Base-by-base conservation (phyloP, 805 yeast species). In the Kuraishia molischiana region DNA sequence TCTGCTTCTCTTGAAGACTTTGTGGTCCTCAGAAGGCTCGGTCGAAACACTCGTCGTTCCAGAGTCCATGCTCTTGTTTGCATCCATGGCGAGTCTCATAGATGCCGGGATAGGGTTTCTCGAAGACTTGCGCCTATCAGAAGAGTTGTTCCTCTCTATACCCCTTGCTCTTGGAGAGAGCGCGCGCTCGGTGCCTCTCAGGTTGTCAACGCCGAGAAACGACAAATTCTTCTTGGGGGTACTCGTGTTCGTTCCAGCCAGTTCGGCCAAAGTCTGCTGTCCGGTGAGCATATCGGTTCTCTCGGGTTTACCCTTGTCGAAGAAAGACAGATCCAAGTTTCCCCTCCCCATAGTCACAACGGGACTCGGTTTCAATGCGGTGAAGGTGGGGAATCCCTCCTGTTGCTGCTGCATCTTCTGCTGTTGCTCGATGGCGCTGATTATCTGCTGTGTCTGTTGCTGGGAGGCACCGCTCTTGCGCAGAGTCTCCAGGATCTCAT, bases 291-390 rank as follows among this genome's bases (percentile, higher is more conserved):
- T 28, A 5, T 11, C 17, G 17, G 17, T 5, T 22, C 11, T 11
- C 26, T 22, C 26, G 10, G 26, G 11, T 11, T 22, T 11, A 6
- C 17, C 31, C 17, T 28, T 28, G 11, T 39, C 48, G 41, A 60
- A 60, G 34, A 48, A 39, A 17, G 56, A 64, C 10, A 69, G 48
- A 0, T 64, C 47, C 31, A 74, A 55, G 19, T 63, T 59, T 2
- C 79, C 79, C 32, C 61, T 54, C 2, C 79, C 79, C 35, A 74
- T 40, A 0, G 77, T 63, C 38, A 60, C 64, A 19, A 72, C 42
- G 0, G 74, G 67, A 3, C 74, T 59, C 30, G 65, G 65, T 34
- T 71, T 58, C 3, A 74, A 53, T 0, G 76, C 66, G 38, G 58
- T 67, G 45, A 74, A 74, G 22, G 61, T 8, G 26, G 26, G 26